These are phyloP conservation scores for Yamadazyma sp. DNA, from an alignment of 1,139 yeast genomes.

Conservation along the genomic window DNA sequence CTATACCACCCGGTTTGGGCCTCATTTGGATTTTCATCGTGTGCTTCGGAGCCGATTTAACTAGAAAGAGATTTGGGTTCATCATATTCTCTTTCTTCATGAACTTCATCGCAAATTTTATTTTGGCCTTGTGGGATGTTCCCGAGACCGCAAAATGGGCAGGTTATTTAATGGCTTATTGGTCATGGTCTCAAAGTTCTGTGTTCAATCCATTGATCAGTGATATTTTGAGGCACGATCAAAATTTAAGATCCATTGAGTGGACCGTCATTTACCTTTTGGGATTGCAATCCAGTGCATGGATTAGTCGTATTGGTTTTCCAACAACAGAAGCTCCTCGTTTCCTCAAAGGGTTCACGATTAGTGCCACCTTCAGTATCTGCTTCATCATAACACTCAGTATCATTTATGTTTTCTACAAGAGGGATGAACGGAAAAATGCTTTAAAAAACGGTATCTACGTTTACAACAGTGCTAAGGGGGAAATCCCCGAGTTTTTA, in stretches of 20 bases:
- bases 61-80: constrained; percentile 26
- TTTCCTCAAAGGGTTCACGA: constrained; percentile 47
- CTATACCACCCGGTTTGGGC: constrained; percentile 55
- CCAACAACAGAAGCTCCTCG: constrained; percentile 54
- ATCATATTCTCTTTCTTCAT: constrained; percentile 26
- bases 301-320: constrained; percentile 25
- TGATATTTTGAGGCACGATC: constrained; percentile 24
- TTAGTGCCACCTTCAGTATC: constrained; percentile 22
- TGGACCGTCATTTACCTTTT: constrained; percentile 26
- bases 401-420: constrained; percentile 48
- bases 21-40: constrained; percentile 44
- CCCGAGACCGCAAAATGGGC: constrained; percentile 39
- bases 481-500: constrained; percentile 4
- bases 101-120: constrained; percentile 30
- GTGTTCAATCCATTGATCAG: constrained; percentile 24
- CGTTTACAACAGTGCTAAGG: constrained; percentile 13
- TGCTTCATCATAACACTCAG: constrained; percentile 14
- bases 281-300: constrained; percentile 28
- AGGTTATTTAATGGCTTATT: constrained; percentile 24
- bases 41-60: constrained; percentile 30
- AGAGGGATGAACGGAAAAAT: constrained; percentile 47
- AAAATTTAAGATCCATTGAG: constrained; percentile 25
- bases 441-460: constrained; percentile 48
- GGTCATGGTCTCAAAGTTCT: constrained; percentile 24
- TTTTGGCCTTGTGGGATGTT: constrained; percentile 42